Percentiles rank a stretch among this genome's conserved stretches.
phyloP scores from a whole-genome alignment of 495 filamentous ascomycete genomes.

The Pseudoneurospora amorphoporcata region DNA sequence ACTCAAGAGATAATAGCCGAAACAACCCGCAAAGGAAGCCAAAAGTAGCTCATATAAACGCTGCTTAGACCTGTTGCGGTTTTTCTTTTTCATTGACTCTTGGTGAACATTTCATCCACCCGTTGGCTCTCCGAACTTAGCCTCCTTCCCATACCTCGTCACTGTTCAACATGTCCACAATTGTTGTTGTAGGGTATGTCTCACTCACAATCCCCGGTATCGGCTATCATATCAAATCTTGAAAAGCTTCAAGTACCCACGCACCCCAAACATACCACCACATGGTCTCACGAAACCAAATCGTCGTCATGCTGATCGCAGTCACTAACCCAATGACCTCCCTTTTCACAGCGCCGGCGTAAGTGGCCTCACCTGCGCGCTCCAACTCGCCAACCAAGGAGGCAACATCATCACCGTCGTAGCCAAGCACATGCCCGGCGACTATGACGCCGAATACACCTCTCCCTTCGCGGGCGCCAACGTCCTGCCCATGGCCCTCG shows the following conservation, averaged over 20 bases:
- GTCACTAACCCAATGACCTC: neutral
- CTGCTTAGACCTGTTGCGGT: neutral
- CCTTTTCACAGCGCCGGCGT: constrained; percentile 64
- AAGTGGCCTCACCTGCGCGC: constrained; percentile 81
- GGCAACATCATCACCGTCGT: constrained; percentile 65
- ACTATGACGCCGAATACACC: constrained; percentile 95
- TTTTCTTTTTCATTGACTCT: neutral
- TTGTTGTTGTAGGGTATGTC: neutral
- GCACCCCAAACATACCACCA: neutral
- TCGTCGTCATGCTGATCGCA: neutral
- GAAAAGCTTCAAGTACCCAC: neutral
- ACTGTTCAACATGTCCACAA: neutral
- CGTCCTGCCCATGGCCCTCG: constrained; percentile 52
- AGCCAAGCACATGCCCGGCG: constrained; percentile 95
- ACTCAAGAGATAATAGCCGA: no score
- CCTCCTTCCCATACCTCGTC: neutral
- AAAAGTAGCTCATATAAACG: neutral
- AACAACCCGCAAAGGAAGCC: neutral
- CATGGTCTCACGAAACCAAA: neutral
- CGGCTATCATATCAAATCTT: neutral
- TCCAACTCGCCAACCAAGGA: constrained; percentile 60
- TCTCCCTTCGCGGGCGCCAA: constrained; percentile 96
- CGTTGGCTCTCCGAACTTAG: neutral
- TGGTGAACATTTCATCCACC: neutral
- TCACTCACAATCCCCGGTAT: neutral